Evolutionary conservation across 2,329 filamentous ascomycete species (phyloP), one percentile per base, ranked within the genome.

Genomic region (Fusarium vanettenii): DNA sequence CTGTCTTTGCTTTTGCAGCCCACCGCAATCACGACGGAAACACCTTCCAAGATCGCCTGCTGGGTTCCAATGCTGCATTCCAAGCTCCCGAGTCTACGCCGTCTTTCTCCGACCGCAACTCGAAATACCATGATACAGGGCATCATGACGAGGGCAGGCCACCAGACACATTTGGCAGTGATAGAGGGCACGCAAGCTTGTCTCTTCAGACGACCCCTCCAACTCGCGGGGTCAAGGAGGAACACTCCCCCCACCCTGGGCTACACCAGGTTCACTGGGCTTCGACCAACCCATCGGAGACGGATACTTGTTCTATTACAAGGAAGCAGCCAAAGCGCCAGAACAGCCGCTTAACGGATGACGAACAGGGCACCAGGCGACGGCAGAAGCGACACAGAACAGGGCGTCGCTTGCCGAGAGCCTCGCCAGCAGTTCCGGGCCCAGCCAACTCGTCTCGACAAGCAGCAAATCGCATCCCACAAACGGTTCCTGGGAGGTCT

Each of bases 241-340:
- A 65, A 50, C 8, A 43, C 10, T 14, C 27, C 3, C 25, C n/a
- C 4, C 31, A 37, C 7, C 27, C 43, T 10, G 25, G 22, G 22
- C 29, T 31, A 14, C 66, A 56, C 16, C 55, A 64, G 39, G 48
- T 52, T 35, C 37, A 41, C 57, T 55, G 59, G 66, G 61, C 72
- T 8, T n/a, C 48, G 33, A 22, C 62, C 14, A 43, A 41, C 16
- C 18, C 25, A 56, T 29, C 45, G 13, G 65, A 60, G 11, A 70
- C 63, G 20, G 45, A 64, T n/a, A 62, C 62, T 50, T 66, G 66
- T 43, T 25, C 60, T 5, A n/a, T 60, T 29, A 48, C 62, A 6
- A 75, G 45, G 59, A 70, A 74, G 18, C 48, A 59, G 27, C 72
- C 66, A 20, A 74, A 75, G 41, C 72, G 72, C 22, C 72, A 69